Evolutionary conservation across 1,284 basidiomycete species (phyloP).

Genomic region (Moniliella sp.): DNA sequence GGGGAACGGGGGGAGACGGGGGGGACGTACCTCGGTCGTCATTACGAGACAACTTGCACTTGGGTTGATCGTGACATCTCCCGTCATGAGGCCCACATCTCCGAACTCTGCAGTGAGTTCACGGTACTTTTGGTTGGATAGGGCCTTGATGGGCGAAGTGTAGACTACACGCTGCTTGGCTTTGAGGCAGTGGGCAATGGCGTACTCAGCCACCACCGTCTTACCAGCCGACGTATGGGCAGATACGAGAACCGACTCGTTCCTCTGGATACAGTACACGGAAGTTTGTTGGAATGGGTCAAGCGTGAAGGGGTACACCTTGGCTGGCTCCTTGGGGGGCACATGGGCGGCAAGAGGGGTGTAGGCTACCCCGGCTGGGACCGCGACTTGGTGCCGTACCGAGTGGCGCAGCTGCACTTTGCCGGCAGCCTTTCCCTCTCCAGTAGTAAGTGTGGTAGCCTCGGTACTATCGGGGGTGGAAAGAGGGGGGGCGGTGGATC

Average conservation of each 20-base stretch:
- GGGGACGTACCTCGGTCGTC: slow-evolving; percentile 82
- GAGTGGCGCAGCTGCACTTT: no score
- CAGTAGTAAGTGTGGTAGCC: no score
- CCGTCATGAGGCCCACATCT: slow-evolving; percentile 96
- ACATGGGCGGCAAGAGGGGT: slow-evolving; percentile 72
- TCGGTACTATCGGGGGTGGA: no score
- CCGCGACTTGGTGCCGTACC: slow-evolving; percentile 78
- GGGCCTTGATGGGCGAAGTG: slow-evolving; percentile 89
- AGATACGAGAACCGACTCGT: slow-evolving; percentile 93
- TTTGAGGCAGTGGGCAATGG: slow-evolving; percentile 81
- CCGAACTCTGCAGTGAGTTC: slow-evolving; percentile 91
- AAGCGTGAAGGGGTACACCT: slow-evolving; percentile 81
- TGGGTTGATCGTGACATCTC: slow-evolving; percentile 98
- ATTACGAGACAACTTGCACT: slow-evolving; percentile 89
- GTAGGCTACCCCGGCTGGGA: slow-evolving; percentile 78
- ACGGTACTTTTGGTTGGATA: slow-evolving; percentile 95
- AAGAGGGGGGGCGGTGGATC: no score
- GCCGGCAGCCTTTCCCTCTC: no score
- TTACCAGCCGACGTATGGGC: slow-evolving; percentile 96
- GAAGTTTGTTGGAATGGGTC: slow-evolving; percentile 95
- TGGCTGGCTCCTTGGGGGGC: slow-evolving; percentile 67
- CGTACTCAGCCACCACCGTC: slow-evolving; percentile 96
- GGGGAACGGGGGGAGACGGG: no score
- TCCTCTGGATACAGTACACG: slow-evolving; percentile 78
- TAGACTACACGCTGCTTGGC: slow-evolving; percentile 90